Conservation (phyloP, 768 basidiomycete genomes). For the Podaxis sp. region DNA sequence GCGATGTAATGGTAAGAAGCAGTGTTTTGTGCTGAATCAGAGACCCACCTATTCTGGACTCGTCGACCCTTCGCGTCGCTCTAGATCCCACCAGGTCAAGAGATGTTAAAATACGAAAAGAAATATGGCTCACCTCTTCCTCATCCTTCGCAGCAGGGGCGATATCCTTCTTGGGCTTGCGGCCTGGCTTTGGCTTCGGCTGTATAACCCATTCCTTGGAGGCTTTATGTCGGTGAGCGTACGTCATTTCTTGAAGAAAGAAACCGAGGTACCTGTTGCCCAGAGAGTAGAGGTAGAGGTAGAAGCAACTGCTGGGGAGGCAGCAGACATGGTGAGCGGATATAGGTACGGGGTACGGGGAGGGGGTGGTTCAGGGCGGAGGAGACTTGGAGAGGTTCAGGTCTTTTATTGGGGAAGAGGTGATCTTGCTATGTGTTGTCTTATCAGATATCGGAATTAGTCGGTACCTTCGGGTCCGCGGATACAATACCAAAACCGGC, state of each 20-base stretch:
- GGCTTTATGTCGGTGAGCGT: slow-evolving; percentile 40
- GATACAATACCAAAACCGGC: neutral
- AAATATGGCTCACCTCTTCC: slow-evolving; percentile 43
- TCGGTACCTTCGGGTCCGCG: slow-evolving; percentile 28
- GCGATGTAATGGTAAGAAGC: slow-evolving; percentile 10
- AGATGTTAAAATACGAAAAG: neutral
- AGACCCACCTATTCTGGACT: slow-evolving; percentile 69
- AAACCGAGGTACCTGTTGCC: slow-evolving; percentile 61
- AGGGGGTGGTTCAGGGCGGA: slow-evolving; percentile 18
- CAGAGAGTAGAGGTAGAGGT: slow-evolving; percentile 59
- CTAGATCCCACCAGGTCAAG: slow-evolving; percentile 21
- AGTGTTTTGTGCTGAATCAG: neutral
- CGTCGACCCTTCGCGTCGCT: slow-evolving; percentile 63
- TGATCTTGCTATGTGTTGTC: slow-evolving; percentile 32
- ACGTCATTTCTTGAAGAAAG: slow-evolving; percentile 6
- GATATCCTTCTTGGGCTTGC: slow-evolving; percentile 81
- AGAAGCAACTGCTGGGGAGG: slow-evolving; percentile 24
- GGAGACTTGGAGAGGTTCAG: slow-evolving; percentile 20
- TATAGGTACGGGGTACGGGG: slow-evolving; percentile 5
- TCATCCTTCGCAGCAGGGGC: slow-evolving; percentile 37
- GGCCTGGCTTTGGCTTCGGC: slow-evolving; percentile 82
- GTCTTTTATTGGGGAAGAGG: slow-evolving; percentile 11
- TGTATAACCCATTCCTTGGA: slow-evolving; percentile 91
- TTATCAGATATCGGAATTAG: slow-evolving; percentile 49
- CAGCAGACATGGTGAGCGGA: slow-evolving; percentile 16